Percentiles rank a stretch among this genome's conserved stretches.
Conservation (phyloP, 371 early-diverging fungal species). For the Quaeritorhiza haematococci region DNA sequence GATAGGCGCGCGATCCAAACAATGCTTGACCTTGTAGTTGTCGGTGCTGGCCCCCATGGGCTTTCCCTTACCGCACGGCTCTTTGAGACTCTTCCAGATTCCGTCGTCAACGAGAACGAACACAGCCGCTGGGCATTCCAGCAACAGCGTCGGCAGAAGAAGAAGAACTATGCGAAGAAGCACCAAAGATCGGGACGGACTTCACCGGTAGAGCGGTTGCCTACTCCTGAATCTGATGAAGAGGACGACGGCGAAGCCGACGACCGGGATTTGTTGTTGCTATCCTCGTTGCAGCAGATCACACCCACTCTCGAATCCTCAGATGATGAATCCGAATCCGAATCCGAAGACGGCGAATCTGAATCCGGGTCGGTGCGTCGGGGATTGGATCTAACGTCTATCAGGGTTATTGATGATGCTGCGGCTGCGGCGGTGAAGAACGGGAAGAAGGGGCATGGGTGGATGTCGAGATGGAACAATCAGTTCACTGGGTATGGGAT, state of each 20-base stretch:
- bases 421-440: too few species aligned
- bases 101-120: slow-evolving; percentile 5
- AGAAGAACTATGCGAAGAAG: too few species aligned
- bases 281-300: too few species aligned
- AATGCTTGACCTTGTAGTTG: slow-evolving; percentile 19
- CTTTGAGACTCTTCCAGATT: slow-evolving; percentile 10
- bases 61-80: slow-evolving; percentile 17
- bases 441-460: too few species aligned
- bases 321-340: neutral
- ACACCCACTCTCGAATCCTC: neutral
- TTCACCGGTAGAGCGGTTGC: too few species aligned
- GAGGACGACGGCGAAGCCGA: too few species aligned
- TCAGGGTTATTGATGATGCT: slow-evolving; percentile 8
- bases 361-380: too few species aligned
- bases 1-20: too few species aligned
- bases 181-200: too few species aligned
- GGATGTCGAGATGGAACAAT: slow-evolving; percentile 17
- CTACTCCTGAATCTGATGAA: too few species aligned
- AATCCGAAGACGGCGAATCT: neutral
- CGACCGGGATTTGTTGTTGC: too few species aligned
- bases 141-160: neutral
- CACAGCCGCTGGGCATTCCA: slow-evolving; percentile 5
- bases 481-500: slow-evolving; percentile 8
- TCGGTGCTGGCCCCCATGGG: slow-evolving; percentile 20
- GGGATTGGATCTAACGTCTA: too few species aligned